phyloP scores from a whole-genome alignment of 352 stramenopile species.

The Globisporangium megalacanthum region DNA sequence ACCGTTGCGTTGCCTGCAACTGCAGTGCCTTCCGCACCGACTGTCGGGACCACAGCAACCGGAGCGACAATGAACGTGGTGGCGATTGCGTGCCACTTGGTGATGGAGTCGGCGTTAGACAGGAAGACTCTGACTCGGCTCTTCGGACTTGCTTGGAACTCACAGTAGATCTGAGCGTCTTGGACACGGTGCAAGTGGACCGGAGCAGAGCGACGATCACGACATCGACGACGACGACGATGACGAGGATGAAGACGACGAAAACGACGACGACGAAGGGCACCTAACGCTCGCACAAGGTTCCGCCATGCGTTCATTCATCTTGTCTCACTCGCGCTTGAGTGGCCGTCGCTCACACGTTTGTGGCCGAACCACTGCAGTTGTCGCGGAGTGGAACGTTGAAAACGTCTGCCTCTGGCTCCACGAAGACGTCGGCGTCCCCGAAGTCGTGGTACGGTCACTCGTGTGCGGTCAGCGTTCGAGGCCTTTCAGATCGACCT shows the following conservation, averaged over 20 bases:
- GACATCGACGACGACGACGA: constrained; percentile 24
- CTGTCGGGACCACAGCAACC: not conserved
- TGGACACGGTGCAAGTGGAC: not conserved
- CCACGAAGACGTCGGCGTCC: constrained; percentile 65
- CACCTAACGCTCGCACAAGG: constrained; percentile 63
- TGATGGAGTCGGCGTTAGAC: too few relatives aligned
- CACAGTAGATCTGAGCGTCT: not conserved
- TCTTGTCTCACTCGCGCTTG: not conserved
- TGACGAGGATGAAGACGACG: constrained; percentile 38
- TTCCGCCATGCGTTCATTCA: constrained; percentile 4
- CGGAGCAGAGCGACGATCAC: constrained; percentile 15
- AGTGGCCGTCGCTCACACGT: too few relatives aligned
- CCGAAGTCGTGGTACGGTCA: constrained; percentile 54
- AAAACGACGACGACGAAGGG: constrained; percentile 42
- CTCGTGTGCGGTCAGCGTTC: not conserved
- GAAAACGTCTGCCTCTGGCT: constrained; percentile 81
- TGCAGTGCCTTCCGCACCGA: not conserved
- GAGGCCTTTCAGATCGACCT: not conserved
- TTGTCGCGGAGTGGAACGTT: constrained; percentile 75
- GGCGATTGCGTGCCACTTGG: not conserved
- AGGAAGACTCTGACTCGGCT: too few relatives aligned
- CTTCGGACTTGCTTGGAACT: too few relatives aligned
- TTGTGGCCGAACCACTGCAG: constrained; percentile 14
- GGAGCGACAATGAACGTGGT: constrained; percentile 1
- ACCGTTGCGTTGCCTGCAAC: not conserved